phyloP scores from a whole-genome alignment of 2,329 filamentous ascomycete genomes.

The Albophoma yamanashiensis region DNA sequence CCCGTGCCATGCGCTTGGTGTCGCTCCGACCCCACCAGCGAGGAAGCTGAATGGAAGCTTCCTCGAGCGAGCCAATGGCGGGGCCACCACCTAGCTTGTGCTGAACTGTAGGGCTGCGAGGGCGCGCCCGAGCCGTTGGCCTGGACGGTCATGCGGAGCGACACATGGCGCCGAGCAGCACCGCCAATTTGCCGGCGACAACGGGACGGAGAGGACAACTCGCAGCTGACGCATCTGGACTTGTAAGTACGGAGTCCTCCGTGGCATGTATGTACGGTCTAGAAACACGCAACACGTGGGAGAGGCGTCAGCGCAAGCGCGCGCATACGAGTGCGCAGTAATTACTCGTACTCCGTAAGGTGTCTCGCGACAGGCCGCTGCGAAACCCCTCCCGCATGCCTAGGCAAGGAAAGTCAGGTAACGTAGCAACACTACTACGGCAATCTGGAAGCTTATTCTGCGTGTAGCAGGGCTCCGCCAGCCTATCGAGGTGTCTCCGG shows the following conservation, averaged over 20 bases:
- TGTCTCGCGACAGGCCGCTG: not conserved
- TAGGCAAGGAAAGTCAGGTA: too few species aligned
- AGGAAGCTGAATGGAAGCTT: not conserved
- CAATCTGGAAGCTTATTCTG: too few species aligned
- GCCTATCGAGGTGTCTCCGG: too few species aligned
- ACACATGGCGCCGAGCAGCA: not conserved
- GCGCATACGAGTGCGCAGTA: too few species aligned
- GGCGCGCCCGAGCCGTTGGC: conserved; percentile 3
- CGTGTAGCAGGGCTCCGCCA: too few species aligned
- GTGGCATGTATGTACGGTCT: not conserved
- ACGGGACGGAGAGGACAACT: not conserved
- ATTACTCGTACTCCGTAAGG: too few species aligned
- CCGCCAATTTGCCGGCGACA: not conserved
- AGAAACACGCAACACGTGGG: not conserved
- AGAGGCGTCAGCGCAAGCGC: too few species aligned
- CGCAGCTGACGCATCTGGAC: not conserved
- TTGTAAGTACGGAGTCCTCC: too few species aligned
- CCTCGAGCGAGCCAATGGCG: conserved; percentile 14
- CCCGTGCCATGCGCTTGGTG: not conserved
- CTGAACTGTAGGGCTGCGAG: conserved; percentile 10
- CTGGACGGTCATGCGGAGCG: not conserved
- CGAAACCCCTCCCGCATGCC: not conserved
- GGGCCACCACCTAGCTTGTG: conserved; percentile 11
- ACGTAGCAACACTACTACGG: too few species aligned
- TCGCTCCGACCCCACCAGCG: not conserved